These are phyloP conservation scores for Dactylorhiza incarnata DNA, from an alignment of 106 monocot species.

Conservation along the genomic window DNA sequence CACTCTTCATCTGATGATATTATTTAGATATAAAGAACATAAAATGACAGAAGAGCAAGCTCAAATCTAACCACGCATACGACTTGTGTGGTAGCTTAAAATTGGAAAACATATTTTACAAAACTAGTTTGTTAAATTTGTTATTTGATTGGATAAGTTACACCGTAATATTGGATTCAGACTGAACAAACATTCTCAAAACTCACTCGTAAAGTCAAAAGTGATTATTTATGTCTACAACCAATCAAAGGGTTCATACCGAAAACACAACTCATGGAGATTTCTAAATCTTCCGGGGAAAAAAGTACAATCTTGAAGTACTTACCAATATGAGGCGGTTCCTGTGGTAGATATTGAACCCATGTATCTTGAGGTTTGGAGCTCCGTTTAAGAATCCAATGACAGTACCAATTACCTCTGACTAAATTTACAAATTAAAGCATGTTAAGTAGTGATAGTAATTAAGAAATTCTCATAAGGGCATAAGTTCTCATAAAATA, in stretches of 20 bases:
- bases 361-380: slow-evolving; percentile 49
- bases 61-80: not conserved
- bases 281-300: not conserved
- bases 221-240: no score
- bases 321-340: slow-evolving; percentile 75
- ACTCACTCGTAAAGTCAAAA: no score
- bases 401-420: slow-evolving; percentile 23
- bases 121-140: no score
- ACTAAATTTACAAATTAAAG: slow-evolving; percentile 15
- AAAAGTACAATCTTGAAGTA: not conserved
- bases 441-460: not conserved
- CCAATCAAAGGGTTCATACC: no score
- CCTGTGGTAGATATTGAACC: slow-evolving; percentile 68
- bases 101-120: no score
- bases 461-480: no score
- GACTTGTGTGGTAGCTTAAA: no score
- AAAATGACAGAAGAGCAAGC: not conserved
- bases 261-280: not conserved
- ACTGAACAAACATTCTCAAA: no score
- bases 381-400: slow-evolving; percentile 76
- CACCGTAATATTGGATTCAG: no score
- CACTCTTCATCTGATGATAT: not conserved
- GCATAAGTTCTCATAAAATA: no score
- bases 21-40: not conserved
- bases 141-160: no score